Base-by-base conservation (phyloP, 1,284 basidiomycete species). In the Papiliotrema laurentii region DNA sequence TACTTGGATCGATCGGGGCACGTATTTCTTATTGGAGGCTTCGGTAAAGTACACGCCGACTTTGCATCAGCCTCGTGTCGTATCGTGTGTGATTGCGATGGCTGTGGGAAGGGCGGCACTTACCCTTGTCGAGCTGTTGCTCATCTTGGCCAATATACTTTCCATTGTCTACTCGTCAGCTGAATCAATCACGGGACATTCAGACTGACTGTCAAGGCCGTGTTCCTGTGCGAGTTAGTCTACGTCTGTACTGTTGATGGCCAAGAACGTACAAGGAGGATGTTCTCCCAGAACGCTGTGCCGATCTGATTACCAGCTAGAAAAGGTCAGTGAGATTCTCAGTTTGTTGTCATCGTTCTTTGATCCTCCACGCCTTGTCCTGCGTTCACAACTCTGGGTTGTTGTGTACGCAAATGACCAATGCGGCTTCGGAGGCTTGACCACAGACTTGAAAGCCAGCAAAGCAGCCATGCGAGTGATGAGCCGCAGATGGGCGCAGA, bases 1-100 rank as follows among this genome's bases (percentile, higher is more conserved):
- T 63, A 97, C 77, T 66, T 92, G 87, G 28, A 93, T 82, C 59
- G 88, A 90, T 47, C 92, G 82, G n/a, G 92, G 92, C n/a, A 97
- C 89, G 59, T 89, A 93, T 59, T 69, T 69, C 34, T 54, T 45
- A 50, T 66, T 67, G 16, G 58, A 50, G 2, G 68, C 69, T 61
- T 75, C 73, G 59, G 63, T 68, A 54, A 72, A 75, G 68, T 75
- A 75, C 43, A 75, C 74, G 45, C 63, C 64, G 51, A 73, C 65
- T 66, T 40, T 16, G 11, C n/a, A 28, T 45, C 41, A 40, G 43
- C 30, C 31, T 13, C n/a, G 25, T 36, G 11, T 35, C 31, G 34
- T 6, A 44, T 5, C 13, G 37, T 33, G 35, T 18, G 36, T n/a
- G 16, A 39, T 19, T 6, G 13, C 11, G 18, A 10, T n/a, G 35